phyloP scores from a whole-genome alignment of 2,329 filamentous ascomycete genomes.

The Penicillium freii region DNA sequence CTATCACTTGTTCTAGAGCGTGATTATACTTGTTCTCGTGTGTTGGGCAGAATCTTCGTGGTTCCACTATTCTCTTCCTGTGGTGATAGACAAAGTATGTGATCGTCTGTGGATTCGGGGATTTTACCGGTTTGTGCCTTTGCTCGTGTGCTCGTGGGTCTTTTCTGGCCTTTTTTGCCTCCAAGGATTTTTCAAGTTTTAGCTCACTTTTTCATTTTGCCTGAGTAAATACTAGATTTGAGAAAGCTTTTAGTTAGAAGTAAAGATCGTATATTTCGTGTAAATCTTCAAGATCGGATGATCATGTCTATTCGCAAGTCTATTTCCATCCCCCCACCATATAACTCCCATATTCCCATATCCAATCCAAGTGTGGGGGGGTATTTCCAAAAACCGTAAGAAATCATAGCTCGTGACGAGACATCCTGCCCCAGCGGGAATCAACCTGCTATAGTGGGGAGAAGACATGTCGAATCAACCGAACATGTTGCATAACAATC shows the following conservation, averaged over 20 bases:
- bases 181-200: not conserved
- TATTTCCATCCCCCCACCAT: not conserved
- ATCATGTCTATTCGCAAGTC: constrained; percentile 8
- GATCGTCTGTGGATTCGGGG: not conserved
- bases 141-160: not conserved
- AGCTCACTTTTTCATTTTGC: not conserved
- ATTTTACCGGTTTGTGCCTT: not conserved
- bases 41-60: not conserved
- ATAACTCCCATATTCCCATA: constrained; percentile 1
- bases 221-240: not conserved
- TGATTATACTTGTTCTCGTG: not conserved
- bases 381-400: constrained; percentile 5
- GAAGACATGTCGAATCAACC: constrained; percentile 12
- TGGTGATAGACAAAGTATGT: not conserved
- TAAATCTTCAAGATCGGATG: constrained; percentile 3
- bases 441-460: constrained; percentile 3
- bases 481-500: constrained; percentile 9
- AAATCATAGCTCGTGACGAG: constrained; percentile 11
- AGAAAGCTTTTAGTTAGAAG: not conserved
- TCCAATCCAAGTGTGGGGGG: constrained; percentile 1
- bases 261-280: constrained; percentile 9
- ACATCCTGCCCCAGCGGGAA: constrained; percentile 7
- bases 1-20: constrained; percentile 22
- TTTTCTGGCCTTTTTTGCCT: not conserved
- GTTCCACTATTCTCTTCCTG: not conserved